Base-by-base conservation (phyloP, 2,329 filamentous ascomycete species). In the Aureobasidium sp. region DNA sequence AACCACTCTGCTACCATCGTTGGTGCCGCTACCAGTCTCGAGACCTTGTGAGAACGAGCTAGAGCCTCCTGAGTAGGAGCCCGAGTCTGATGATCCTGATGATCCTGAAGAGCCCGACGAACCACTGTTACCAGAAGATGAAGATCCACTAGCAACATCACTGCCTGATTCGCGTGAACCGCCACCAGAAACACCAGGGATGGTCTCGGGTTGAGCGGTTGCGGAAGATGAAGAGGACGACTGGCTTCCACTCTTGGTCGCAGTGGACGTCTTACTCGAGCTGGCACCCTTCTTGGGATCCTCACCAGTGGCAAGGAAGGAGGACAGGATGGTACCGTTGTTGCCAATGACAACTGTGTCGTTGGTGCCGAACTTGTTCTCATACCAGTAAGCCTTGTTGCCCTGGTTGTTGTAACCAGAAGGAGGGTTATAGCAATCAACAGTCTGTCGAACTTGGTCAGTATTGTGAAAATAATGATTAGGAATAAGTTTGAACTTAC, bases 341-440 rank as follows among this genome's bases (percentile, higher is more conserved):
- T 92, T 78, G 66, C 87, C 86, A 70, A 95, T 86, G 58, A 85
- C 77, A 62, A 97, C 82, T 1, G 90, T 89, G 74, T 88, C 78
- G 77, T 96, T 93, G 62, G 88, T 87, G 61, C 82, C 89, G 0
- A 75, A 74, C 27, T 73, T 69, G 69, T 84, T 78, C 64, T 82
- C 87, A 79, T 89, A 96, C 66, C 85, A 83, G 81, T 97, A 99
- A 29, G 87, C 86, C 65, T 80, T 81, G 67, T 72, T 73, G 64
- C 85, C 85, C 36, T 64, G 62, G 53, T 76, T 73, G 67, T 79
- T 82, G 60, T 81, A 84, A 74, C 85, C 88, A 27, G 83, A 81
- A 34, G 93, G 94, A 3, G 90, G 85, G 67, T 92, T 82, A 80
- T 89, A 97, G 85, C 94, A 99, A 67, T 91, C 78, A 41, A 97